Evolutionary conservation across 192 early-diverging fungal genomes (phyloP).

Genomic region (Phlyctochytrium bullatum): DNA sequence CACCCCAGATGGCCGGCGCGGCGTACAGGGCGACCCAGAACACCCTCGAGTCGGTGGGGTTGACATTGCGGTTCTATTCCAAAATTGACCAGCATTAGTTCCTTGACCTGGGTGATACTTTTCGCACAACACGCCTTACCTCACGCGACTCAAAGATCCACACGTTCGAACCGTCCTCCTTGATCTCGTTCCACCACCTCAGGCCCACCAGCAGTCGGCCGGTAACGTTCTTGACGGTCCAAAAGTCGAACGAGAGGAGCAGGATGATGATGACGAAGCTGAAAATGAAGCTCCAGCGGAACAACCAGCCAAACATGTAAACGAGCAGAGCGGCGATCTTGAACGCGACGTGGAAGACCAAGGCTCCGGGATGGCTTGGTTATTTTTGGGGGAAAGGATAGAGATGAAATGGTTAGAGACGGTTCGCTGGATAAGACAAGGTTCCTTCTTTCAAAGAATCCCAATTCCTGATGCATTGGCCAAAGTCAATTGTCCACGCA

Average conservation of each 20-base stretch:
- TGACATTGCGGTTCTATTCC: constrained; percentile 68
- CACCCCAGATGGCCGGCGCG: constrained; percentile 77
- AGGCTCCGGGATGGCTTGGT: constrained; percentile 74
- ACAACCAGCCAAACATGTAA: constrained; percentile 82
- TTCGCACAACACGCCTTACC: constrained; percentile 55
- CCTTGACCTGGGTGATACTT: constrained; percentile 1
- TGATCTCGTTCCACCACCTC: constrained; percentile 99
- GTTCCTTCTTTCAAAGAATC: no score
- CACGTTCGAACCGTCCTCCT: constrained; percentile 88
- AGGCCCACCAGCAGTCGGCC: constrained; percentile 94
- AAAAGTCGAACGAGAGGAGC: constrained; percentile 94
- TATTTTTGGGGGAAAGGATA: constrained; percentile 50
- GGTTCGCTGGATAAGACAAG: no score
- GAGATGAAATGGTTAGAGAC: no score
- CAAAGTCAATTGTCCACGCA: no score
- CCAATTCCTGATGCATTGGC: no score
- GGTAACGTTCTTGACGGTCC: constrained; percentile 98
- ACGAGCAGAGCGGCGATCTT: constrained; percentile 74
- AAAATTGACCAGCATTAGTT: not conserved
- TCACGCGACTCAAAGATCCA: constrained; percentile 97
- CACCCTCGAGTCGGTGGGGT: constrained; percentile 83
- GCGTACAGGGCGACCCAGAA: constrained; percentile 94
- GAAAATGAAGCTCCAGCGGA: constrained; percentile 82
- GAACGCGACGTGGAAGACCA: constrained; percentile 90
- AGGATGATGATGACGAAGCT: constrained; percentile 90